Evolutionary conservation across 371 early-diverging fungal genomes (phyloP).

Genomic region (Batrachochytrium dendrobatidis): DNA sequence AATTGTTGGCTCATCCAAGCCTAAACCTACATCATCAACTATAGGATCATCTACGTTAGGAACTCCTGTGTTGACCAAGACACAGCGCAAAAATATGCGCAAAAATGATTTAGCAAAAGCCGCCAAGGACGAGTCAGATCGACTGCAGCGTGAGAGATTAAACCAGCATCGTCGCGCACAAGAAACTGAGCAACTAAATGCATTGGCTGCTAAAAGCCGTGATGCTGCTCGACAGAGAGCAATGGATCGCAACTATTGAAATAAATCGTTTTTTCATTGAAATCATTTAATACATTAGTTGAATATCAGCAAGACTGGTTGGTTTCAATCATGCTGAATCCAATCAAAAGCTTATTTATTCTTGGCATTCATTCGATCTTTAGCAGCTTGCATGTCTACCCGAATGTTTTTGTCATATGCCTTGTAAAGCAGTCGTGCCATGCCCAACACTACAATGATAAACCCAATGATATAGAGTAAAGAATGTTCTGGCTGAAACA

Average conservation of each 20-base stretch:
- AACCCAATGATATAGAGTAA: constrained; percentile 18
- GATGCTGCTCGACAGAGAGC: background rate
- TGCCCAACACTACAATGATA: constrained; percentile 18
- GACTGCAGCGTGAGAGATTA: constrained; percentile 13
- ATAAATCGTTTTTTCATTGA: no score
- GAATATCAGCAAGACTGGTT: no score
- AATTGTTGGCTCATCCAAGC: background rate
- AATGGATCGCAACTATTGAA: background rate
- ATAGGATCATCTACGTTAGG: background rate
- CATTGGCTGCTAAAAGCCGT: background rate
- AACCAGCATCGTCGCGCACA: constrained; percentile 17
- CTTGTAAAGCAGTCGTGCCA: constrained; percentile 16
- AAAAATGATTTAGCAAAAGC: constrained; percentile 23
- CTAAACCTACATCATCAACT: background rate
- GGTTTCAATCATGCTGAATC: no score
- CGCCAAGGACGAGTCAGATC: constrained; percentile 15
- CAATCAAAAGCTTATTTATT: no score
- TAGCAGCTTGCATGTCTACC: background rate
- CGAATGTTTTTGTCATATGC: background rate
- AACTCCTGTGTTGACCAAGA: constrained; percentile 20
- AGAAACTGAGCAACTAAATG: constrained; percentile 1
- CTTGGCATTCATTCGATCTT: background rate
- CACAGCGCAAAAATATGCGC: constrained; percentile 25
- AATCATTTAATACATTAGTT: no score
- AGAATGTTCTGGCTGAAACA: constrained; percentile 12